A percentile compares a stretch with the other conserved stretches of the same genome.
phyloP scores from a whole-genome alignment of 2,329 filamentous ascomycete species.

The Apiospora rasikravindrae region DNA sequence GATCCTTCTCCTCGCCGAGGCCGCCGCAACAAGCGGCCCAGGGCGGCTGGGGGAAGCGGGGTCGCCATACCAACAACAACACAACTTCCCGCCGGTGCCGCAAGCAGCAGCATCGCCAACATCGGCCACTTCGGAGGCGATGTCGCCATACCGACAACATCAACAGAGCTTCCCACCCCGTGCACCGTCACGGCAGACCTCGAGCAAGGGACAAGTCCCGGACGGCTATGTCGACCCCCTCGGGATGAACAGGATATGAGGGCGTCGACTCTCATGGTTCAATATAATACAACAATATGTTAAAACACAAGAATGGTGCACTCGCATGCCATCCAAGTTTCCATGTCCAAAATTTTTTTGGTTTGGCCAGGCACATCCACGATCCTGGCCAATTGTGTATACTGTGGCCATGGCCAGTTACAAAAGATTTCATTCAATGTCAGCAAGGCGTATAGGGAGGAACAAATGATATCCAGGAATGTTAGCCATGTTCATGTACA shows the following conservation, averaged over 20 bases:
- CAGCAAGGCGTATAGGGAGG: conserved; percentile 21
- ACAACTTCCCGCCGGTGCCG: conserved; percentile 29
- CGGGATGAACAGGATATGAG: conserved; percentile 60
- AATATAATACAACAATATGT: conserved; percentile 5
- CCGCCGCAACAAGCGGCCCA: conserved; percentile 45
- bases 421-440: background rate
- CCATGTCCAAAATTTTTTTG: background rate
- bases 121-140: conserved; percentile 29
- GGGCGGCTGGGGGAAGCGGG: conserved; percentile 41
- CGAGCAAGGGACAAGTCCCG: background rate
- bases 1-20: conserved; percentile 62
- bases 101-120: conserved; percentile 43
- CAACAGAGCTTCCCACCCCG: conserved; percentile 24
- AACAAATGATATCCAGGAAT: background rate
- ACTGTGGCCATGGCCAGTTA: conserved; percentile 8
- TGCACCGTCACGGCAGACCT: background rate
- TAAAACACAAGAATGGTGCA: background rate
- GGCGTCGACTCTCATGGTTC: background rate
- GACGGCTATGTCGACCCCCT: conserved; percentile 57
- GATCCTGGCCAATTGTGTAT: conserved; percentile 7
- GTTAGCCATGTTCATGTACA: background rate
- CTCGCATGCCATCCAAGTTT: background rate
- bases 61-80: conserved; percentile 18
- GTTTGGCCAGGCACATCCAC: background rate
- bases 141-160: conserved; percentile 6